Evolutionary conservation across 371 early-diverging fungal genomes (phyloP).

Genomic region (Mucor lusitanicus): DNA sequence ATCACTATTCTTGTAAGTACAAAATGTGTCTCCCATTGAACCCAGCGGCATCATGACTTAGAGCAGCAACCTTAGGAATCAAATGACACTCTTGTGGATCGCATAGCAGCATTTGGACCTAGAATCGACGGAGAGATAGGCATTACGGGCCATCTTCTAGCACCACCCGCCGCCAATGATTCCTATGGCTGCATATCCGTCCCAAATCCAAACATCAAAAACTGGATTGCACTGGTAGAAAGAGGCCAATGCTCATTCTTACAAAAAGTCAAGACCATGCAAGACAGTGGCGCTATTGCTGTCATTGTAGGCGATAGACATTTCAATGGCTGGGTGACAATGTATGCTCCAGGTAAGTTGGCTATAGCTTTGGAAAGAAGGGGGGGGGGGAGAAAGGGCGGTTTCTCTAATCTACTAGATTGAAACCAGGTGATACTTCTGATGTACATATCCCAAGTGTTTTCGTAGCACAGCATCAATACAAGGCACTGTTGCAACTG

Average conservation of each 20-base stretch:
- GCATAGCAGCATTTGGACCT: conserved; percentile 74
- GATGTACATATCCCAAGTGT: conserved; percentile 80
- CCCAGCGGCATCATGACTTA: background rate
- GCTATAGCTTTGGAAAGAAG: background rate
- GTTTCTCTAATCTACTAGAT: background rate
- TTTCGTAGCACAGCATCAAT: conserved; percentile 75
- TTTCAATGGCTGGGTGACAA: conserved; percentile 77
- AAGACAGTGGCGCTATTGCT: conserved; percentile 80
- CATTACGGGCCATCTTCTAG: conserved; percentile 45
- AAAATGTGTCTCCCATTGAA: background rate
- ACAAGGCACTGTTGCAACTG: conserved; percentile 52
- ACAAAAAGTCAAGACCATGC: conserved; percentile 89
- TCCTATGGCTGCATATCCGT: conserved; percentile 34
- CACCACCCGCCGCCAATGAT: conserved; percentile 20
- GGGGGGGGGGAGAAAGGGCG: background rate
- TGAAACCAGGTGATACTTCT: conserved; percentile 66
- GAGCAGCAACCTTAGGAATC: conserved; percentile 39
- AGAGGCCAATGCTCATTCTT: conserved; percentile 88
- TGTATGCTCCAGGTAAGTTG: conserved; percentile 82
- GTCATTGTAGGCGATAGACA: conserved; percentile 90
- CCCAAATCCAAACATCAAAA: conserved; percentile 5
- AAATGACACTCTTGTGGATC: conserved; percentile 63
- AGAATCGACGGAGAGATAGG: conserved; percentile 51
- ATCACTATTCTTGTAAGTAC: conserved; percentile 17
- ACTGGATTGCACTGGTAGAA: conserved; percentile 85